A percentile compares a stretch with the other conserved stretches of the same genome.
phyloP scores from a whole-genome alignment of 140 eudicot species.

The Stevia rebaudiana region DNA sequence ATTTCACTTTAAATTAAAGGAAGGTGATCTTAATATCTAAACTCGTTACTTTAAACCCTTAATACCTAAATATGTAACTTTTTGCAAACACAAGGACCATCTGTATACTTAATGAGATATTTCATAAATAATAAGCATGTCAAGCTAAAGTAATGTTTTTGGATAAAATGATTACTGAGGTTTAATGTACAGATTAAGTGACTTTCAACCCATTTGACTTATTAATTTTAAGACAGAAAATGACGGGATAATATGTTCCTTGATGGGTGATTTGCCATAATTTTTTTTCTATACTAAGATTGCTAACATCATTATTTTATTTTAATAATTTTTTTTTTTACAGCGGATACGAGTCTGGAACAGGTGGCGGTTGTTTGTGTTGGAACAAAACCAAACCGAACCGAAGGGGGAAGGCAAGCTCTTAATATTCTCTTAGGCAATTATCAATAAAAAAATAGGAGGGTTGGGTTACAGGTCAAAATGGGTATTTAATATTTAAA shows the following conservation, averaged over 20 bases:
- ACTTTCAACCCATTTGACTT: not conserved
- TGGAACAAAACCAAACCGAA: conserved; percentile 48
- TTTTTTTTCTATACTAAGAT: not conserved
- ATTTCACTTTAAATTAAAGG: too few relatives aligned
- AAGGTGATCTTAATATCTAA: too few relatives aligned
- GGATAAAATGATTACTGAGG: not conserved
- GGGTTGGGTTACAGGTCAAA: not conserved
- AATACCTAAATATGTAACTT: too few relatives aligned
- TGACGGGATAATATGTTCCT: not conserved
- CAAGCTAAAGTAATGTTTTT: too few relatives aligned
- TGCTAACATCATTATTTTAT: conserved; percentile 10
- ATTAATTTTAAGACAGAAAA: not conserved
- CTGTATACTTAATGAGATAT: not conserved
- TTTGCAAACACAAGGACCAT: too few relatives aligned
- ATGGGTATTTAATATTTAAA: not conserved
- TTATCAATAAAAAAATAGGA: not conserved
- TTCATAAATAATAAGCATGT: not conserved
- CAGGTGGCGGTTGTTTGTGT: conserved; percentile 77
- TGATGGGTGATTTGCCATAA: not conserved
- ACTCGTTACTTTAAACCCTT: too few relatives aligned
- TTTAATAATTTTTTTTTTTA: conserved; percentile 5
- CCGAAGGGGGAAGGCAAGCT: conserved; percentile 55
- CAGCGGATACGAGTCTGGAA: conserved; percentile 84
- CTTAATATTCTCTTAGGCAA: not conserved
- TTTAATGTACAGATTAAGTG: not conserved